These are phyloP conservation scores for Auricularia cornea DNA, from an alignment of 768 basidiomycete species.

Conservation along the genomic window DNA sequence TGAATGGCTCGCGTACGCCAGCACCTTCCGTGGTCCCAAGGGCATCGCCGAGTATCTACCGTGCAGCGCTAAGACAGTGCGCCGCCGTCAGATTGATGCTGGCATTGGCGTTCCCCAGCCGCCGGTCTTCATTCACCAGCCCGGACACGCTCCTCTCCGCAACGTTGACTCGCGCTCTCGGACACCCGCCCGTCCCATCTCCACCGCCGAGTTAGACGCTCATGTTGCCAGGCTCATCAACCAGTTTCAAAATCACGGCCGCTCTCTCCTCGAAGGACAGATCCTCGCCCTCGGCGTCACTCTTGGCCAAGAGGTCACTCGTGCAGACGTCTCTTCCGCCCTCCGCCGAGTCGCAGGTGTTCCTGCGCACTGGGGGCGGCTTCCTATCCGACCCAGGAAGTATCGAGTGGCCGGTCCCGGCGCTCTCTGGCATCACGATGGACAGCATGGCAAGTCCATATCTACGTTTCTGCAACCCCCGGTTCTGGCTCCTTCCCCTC, in stretches of 20 bases:
- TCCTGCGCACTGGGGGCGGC: constrained; percentile 11
- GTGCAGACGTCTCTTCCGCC: constrained; percentile 6
- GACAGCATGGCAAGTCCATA: constrained; percentile 18
- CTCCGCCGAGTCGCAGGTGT: constrained; percentile 14
- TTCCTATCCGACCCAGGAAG: constrained; percentile 7
- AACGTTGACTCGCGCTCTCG: background rate
- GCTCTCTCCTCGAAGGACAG: constrained; percentile 12
- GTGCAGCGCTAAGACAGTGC: too few relatives aligned
- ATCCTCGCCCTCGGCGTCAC: constrained; percentile 8
- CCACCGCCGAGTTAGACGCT: constrained; percentile 8
- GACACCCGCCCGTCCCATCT: background rate
- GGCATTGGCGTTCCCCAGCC: too few relatives aligned
- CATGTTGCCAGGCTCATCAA: constrained; percentile 7
- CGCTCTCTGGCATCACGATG: constrained; percentile 21
- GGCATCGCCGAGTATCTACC: too few relatives aligned
- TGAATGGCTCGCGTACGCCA: too few relatives aligned
- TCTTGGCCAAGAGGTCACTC: constrained; percentile 11
- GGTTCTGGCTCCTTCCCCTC: too few relatives aligned
- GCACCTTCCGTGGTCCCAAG: too few relatives aligned
- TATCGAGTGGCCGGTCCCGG: constrained; percentile 17
- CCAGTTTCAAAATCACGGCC: constrained; percentile 14
- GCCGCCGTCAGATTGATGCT: too few relatives aligned
- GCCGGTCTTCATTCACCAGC: background rate
- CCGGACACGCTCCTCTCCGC: background rate
- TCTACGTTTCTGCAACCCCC: background rate